A percentile compares a stretch with the other conserved stretches of the same genome.
Conservation (phyloP, 169 alveolate genomes). For the Babesia ovis region DNA sequence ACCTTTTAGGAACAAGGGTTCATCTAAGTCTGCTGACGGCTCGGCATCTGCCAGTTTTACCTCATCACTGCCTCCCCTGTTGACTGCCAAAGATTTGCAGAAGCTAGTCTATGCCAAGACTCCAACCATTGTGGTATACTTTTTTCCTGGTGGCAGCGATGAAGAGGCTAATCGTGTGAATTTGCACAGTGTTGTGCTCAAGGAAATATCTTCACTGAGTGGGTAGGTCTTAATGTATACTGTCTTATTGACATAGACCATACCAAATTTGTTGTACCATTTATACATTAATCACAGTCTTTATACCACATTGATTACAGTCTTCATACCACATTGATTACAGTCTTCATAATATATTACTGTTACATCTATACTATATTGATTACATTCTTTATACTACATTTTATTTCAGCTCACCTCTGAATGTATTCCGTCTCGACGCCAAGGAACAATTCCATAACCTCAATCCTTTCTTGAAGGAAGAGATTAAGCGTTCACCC, state of each 20-base stretch:
- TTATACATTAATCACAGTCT: no score
- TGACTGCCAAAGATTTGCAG: constrained; percentile 11
- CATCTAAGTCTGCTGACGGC: neutral
- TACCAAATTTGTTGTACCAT: no score
- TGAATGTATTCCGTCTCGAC: constrained; percentile 26
- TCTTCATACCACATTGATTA: neutral
- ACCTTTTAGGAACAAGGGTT: neutral
- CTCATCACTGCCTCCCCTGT: neutral
- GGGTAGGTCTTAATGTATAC: constrained; percentile 25
- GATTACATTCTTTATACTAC: neutral
- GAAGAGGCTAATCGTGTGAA: constrained; percentile 15
- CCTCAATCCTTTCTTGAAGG: constrained; percentile 17
- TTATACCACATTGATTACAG: no score
- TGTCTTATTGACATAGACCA: no score
- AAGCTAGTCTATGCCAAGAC: constrained; percentile 10
- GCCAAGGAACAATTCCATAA: constrained; percentile 2
- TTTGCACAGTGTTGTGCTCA: constrained; percentile 8
- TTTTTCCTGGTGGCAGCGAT: constrained; percentile 1
- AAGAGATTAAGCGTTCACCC: constrained; percentile 1
- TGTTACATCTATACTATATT: neutral
- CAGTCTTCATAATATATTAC: neutral
- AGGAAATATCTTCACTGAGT: constrained; percentile 7
- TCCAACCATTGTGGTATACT: constrained; percentile 19
- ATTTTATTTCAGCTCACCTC: constrained; percentile 30
- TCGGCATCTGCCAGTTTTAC: neutral